Evolutionary conservation across 345 rosid species (phyloP).

Genomic region (Syzygium jambos): DNA sequence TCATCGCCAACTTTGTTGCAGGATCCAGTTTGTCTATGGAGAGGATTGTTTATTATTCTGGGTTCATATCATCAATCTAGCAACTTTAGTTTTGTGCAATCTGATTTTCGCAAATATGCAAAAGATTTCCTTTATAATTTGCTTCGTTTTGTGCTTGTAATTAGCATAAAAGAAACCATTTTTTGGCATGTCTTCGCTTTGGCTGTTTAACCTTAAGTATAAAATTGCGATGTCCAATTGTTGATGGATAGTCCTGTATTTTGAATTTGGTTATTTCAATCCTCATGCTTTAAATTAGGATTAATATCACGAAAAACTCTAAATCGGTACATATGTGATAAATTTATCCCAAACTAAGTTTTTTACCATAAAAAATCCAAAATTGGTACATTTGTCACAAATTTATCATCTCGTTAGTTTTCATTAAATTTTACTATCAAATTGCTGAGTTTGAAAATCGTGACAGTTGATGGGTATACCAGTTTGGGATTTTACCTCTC

Average conservation of each 20-base stretch:
- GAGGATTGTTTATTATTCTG: background rate
- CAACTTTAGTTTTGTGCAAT: background rate
- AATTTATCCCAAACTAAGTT: too few relatives aligned
- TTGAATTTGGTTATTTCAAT: background rate
- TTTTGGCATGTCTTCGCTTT: background rate
- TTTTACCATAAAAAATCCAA: too few relatives aligned
- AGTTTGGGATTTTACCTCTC: too few relatives aligned
- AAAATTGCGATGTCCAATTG: background rate
- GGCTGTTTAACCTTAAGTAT: background rate
- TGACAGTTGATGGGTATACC: too few relatives aligned
- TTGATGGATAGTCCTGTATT: background rate
- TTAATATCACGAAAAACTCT: too few relatives aligned
- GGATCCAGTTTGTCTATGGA: background rate
- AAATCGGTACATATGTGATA: too few relatives aligned
- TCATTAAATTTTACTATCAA: too few relatives aligned
- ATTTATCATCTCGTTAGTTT: too few relatives aligned
- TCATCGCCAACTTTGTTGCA: background rate
- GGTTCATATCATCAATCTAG: background rate
- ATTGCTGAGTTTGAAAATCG: too few relatives aligned
- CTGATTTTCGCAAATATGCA: background rate
- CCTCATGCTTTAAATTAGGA: background rate
- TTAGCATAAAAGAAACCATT: background rate
- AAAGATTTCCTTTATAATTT: background rate
- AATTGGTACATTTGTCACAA: too few relatives aligned
- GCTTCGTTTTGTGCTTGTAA: background rate